These are phyloP conservation scores for Lanmaoa pseudosensibilis DNA, from an alignment of 768 basidiomycete genomes.

Conservation along the genomic window DNA sequence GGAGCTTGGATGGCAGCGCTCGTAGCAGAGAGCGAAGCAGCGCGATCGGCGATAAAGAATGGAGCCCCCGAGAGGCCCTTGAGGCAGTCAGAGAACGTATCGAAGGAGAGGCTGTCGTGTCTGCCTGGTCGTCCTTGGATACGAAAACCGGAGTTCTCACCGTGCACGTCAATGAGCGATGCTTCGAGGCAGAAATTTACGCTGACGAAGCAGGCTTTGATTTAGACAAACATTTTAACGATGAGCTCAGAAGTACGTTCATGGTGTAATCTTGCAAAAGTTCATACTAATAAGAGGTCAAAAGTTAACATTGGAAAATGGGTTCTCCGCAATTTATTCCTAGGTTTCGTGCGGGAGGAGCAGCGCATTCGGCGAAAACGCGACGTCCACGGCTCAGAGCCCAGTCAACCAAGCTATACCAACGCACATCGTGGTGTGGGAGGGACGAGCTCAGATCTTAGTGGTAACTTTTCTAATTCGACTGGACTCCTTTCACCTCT, in stretches of 20 bases:
- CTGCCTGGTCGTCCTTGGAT: constrained; percentile 85
- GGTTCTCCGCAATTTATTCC: constrained; percentile 83
- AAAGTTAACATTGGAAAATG: constrained; percentile 92
- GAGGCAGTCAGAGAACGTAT: constrained; percentile 87
- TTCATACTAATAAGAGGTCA: constrained; percentile 6
- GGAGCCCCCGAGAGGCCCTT: constrained; percentile 78
- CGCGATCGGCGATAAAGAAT: constrained; percentile 42
- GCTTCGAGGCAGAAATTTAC: constrained; percentile 94
- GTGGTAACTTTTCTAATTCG: constrained; percentile 16
- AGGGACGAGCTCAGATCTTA: constrained; percentile 27
- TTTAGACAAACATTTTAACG: constrained; percentile 58
- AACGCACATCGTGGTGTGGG: constrained; percentile 25
- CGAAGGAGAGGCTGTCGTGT: constrained; percentile 90
- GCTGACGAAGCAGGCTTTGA: constrained; percentile 85
- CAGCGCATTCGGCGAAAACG: constrained; percentile 43
- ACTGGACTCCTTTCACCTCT: constrained; percentile 30
- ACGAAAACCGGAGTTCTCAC: constrained; percentile 87
- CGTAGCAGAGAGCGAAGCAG: constrained; percentile 35
- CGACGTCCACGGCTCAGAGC: constrained; percentile 25
- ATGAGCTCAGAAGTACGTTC: constrained; percentile 78
- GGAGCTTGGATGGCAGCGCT: constrained; percentile 44
- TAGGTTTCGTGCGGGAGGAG: constrained; percentile 73
- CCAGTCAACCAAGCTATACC: constrained; percentile 14
- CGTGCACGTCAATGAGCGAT: constrained; percentile 82
- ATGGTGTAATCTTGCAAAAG: background rate